Conservation (phyloP, 345 rosid genomes). For the Brassica juncea region DNA sequence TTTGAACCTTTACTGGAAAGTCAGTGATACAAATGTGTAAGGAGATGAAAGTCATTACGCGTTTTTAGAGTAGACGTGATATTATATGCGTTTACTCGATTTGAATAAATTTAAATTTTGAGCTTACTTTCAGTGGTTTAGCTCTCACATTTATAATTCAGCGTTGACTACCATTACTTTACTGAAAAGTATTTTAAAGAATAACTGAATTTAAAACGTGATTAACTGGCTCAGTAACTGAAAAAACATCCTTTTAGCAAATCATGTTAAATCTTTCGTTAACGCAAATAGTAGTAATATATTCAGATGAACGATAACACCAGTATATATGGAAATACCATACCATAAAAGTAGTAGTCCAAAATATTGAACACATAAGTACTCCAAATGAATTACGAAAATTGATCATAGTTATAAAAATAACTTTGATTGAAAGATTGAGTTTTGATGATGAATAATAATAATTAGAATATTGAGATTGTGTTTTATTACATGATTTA, state of each 20-base stretch:
- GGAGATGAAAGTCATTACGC: constrained; percentile 35
- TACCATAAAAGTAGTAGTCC: not conserved
- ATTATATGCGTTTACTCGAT: constrained; percentile 35
- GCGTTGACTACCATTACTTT: constrained; percentile 37
- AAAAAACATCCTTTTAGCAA: not conserved
- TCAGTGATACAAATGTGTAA: not conserved
- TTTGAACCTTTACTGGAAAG: constrained; percentile 2
- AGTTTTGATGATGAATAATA: too few species aligned
- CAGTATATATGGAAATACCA: not conserved
- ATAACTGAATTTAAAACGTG: not conserved
- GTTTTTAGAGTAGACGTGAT: constrained; percentile 25
- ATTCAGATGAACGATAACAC: not conserved
- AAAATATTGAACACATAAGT: not conserved
- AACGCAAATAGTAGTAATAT: not conserved
- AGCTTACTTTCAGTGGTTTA: constrained; percentile 7
- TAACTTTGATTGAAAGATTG: not conserved
- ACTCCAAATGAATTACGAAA: not conserved
- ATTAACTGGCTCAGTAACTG: not conserved
- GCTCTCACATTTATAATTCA: constrained; percentile 16
- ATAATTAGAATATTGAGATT: too few species aligned
- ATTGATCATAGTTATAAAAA: too few species aligned
- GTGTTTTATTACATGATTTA: too few species aligned
- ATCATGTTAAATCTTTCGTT: not conserved
- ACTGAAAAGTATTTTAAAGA: constrained; percentile 9
- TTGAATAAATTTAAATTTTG: not conserved